Evolutionary conservation across 148 eudicot genomes (phyloP), one percentile per base, ranked within the genome.

Genomic region (Diospyros kaki): DNA sequence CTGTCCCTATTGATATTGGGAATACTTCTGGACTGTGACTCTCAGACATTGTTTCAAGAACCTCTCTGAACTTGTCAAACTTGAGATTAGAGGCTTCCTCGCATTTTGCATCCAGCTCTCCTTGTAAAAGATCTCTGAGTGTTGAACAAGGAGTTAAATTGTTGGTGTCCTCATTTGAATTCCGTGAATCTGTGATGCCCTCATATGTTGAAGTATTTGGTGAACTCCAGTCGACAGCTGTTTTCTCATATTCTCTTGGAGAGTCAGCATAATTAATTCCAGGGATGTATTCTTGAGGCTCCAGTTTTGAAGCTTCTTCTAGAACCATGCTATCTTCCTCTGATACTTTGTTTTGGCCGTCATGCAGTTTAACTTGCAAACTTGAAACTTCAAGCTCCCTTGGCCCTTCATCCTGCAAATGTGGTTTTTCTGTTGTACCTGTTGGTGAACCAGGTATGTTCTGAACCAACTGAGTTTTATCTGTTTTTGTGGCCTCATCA

Each of bases 11-110:
- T 80, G 74, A 67, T 63, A 40, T 56, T 62, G 66, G 28, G 28
- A 65, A 28, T 70, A 42, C 77, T 54, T 78, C 61, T 7, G 28
- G 75, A 71, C 11, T 53, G 15, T 66, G 68, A 48, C 50, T 60
- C 14, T 76, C 73, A 59, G 65, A 15, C 14, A 14, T 64, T 53
- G 69, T 56, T 75, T 76, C 83, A 45, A 66, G 79, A 65, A 56
- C 69, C 69, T 62, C 14, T 18, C 5, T 63, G 14, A 58, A 17
- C 12, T 42, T 62, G 43, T 71, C 54, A 18, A 52, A 70, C 52
- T 68, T 4, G 4, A 56, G 62, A 71, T 56, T n/a, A n/a, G n/a
- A n/a, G n/a, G n/a, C n/a, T n/a, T n/a, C 62, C 45, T 71, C 64
- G 0, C 61, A 42, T 40, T 55, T 71, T 42, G 44, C 51, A 42